Evolutionary conservation across 257 asterid genomes (phyloP).

Genomic region (Cynanchum wilfordii): DNA sequence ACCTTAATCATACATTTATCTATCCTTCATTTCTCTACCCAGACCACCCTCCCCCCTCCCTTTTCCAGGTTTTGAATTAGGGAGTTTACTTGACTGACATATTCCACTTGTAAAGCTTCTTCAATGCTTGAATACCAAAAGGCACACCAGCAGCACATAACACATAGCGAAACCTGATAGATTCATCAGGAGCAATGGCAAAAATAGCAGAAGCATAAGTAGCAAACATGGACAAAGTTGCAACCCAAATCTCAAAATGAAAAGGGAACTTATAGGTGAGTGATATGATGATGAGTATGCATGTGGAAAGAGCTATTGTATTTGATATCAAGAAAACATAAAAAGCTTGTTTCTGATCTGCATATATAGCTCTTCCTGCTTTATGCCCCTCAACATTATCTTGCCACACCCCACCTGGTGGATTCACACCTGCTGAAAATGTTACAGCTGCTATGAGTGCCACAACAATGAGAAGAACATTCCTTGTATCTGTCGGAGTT

Average conservation of each 20-base stretch:
- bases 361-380: conserved; percentile 51
- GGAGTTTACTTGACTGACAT: neutral
- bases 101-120: conserved; percentile 4
- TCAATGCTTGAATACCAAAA: conserved; percentile 21
- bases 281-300: conserved; percentile 19
- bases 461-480: conserved; percentile 12
- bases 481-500: conserved; percentile 15
- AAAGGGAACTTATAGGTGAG: conserved; percentile 33
- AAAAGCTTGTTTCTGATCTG: conserved; percentile 16
- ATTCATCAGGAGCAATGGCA: conserved; percentile 29
- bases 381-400: conserved; percentile 25
- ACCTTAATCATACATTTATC: neutral
- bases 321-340: conserved; percentile 22
- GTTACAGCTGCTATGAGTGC: conserved; percentile 21
- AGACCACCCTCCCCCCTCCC: neutral
- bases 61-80: neutral
- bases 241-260: conserved; percentile 31
- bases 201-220: conserved; percentile 29
- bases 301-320: conserved; percentile 28
- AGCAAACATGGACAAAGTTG: conserved; percentile 25
- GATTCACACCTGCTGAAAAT: conserved; percentile 24
- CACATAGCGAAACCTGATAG: conserved; percentile 17
- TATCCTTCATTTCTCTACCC: neutral
- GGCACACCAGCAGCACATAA: conserved; percentile 27
- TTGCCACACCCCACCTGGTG: conserved; percentile 66